Base-by-base conservation (phyloP, 768 basidiomycete genomes). In the Lactarius quietus region DNA sequence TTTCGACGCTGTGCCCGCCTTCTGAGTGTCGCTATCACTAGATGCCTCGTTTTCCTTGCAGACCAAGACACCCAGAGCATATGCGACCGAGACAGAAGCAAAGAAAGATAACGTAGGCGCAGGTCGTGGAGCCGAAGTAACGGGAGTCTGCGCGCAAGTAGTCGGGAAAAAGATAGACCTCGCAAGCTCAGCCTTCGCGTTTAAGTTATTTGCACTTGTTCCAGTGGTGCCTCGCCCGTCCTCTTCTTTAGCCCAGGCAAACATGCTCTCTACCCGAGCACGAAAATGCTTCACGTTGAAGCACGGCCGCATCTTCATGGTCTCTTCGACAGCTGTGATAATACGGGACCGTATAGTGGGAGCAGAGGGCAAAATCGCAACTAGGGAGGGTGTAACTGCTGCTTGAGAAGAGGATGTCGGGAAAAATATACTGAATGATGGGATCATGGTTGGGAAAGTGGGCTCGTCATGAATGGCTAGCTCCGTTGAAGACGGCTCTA, bases 231-330 rank as follows among this genome's bases (percentile, higher is more conserved):
- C 35, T 43, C 66, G 28, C 52, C 64, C 70, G 67, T 77, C 76
- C 61, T 67, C 62, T 35, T 76, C 78, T 3, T 76, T 74, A 1
- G 75, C 75, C 79, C 76, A 81, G 39, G 69, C 71, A 71, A 82
- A 79, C 76, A 83, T 78, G 15, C 73, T 75, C 52, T 81, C 78
- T 38, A 80, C 72, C 23, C 82, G 81, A 52, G 76, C 72, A 59
- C 76, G 77, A 66, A 83, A 83, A 54, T 82, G 77, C 23, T 76
- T 79, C 48, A 81, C 76, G 70, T 82, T 83, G 72, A 84, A 79
- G 52, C 76, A 83, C 1, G 83, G 83, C 51, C 80, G 81, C 70
- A 82, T 78, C 64, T 74, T 76, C 74, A 83, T 76, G 1, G 77
- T 76, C 57, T 80, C 78, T 43, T 77, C 76, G 26, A 83, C 73